Conservation (phyloP, 2,329 filamentous ascomycete species). For the Fusarium multiceps region DNA sequence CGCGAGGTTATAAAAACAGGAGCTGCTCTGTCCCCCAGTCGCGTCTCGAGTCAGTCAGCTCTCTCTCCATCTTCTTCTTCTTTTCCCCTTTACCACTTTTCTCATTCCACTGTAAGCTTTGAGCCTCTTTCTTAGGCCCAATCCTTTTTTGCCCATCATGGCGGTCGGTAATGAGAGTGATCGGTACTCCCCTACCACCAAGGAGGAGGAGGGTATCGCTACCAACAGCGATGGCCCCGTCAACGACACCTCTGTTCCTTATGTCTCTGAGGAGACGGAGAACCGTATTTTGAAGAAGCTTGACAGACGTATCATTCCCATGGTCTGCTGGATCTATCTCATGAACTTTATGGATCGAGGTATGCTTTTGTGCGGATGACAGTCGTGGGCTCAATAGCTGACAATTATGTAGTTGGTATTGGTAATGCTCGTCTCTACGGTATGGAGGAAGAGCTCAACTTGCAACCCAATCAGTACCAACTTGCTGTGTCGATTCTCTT, state of each 20-base stretch:
- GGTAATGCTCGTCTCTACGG: conserved; percentile 67
- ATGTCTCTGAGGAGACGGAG: conserved; percentile 39
- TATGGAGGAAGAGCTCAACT: conserved; percentile 65
- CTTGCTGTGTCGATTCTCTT: conserved; percentile 59
- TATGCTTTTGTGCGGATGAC: background rate
- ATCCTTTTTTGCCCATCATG: conserved; percentile 1
- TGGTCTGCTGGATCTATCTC: conserved; percentile 50
- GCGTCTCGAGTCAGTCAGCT: conserved; percentile 5
- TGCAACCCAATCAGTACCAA: conserved; percentile 69
- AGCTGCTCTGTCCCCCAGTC: conserved; percentile 6
- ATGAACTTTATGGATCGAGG: conserved; percentile 54
- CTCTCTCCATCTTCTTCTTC: conserved; percentile 11
- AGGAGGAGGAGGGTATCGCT: conserved; percentile 27
- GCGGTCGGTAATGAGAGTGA: conserved; percentile 13
- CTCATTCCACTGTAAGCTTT: background rate
- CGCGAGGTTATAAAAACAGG: conserved; percentile 23
- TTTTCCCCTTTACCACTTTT: background rate
- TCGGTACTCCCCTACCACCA: conserved; percentile 18
- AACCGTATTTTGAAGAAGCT: conserved; percentile 45
- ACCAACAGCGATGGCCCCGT: conserved; percentile 26
- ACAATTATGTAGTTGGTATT: conserved; percentile 68
- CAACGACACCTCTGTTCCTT: conserved; percentile 24
- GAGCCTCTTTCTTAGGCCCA: background rate
- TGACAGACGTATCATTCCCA: conserved; percentile 49
- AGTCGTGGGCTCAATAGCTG: rapidly evolving